A percentile compares a stretch with the other conserved stretches of the same genome.
Evolutionary conservation across 176 grass and related monocot species (phyloP).

Genomic region (Elaeis guineensis): DNA sequence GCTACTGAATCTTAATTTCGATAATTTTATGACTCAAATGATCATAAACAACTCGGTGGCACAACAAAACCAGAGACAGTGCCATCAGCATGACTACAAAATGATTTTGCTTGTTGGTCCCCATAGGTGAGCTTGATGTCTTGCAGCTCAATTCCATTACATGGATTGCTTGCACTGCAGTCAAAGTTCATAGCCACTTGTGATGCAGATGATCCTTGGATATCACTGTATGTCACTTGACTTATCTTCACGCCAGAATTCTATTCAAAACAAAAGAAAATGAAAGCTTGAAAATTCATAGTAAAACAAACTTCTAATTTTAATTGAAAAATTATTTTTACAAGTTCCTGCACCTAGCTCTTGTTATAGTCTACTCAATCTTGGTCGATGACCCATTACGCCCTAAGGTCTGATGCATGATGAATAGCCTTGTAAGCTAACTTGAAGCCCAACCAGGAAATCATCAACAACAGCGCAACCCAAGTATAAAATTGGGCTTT

Average conservation of each 20-base stretch:
- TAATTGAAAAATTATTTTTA: too few relatives aligned
- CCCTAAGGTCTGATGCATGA: too few relatives aligned
- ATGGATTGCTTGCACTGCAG: constrained; percentile 78
- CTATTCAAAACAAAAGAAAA: neutral
- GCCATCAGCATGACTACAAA: constrained; percentile 53
- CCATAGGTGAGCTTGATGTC: constrained; percentile 54
- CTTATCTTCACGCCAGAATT: constrained; percentile 79
- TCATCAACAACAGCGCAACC: too few relatives aligned
- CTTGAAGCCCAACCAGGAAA: too few relatives aligned
- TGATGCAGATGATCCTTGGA: constrained; percentile 58
- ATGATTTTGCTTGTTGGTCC: constrained; percentile 19
- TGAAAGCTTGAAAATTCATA: neutral
- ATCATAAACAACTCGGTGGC: constrained; percentile 58
- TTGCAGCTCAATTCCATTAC: constrained; percentile 61
- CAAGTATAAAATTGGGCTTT: too few relatives aligned
- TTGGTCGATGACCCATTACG: too few relatives aligned
- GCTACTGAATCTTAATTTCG: too few relatives aligned
- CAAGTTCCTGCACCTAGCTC: too few relatives aligned
- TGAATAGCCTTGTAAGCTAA: too few relatives aligned
- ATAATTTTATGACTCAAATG: too few relatives aligned
- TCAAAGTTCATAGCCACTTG: constrained; percentile 66
- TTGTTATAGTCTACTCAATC: too few relatives aligned
- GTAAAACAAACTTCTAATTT: too few relatives aligned
- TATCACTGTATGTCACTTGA: constrained; percentile 38
- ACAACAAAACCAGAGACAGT: constrained; percentile 33